phyloP scores from a whole-genome alignment of 768 basidiomycete species.

The Trametes cingulata region DNA sequence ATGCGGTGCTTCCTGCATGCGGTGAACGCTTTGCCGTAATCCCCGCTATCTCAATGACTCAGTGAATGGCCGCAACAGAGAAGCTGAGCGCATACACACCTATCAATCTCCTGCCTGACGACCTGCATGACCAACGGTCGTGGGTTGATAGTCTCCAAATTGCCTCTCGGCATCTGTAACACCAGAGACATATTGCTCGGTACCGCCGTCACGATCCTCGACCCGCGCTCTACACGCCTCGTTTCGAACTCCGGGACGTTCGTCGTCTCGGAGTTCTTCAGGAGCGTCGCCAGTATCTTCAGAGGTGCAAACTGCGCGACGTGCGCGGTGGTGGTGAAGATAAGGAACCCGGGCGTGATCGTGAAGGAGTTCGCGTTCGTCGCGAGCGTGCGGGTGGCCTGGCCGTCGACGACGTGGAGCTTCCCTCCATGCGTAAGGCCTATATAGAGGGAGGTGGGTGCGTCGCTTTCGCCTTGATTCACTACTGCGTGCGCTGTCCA shows the following conservation, averaged over 20 bases:
- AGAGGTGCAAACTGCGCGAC: constrained; percentile 76
- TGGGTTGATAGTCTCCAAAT: constrained; percentile 94
- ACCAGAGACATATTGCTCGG: constrained; percentile 88
- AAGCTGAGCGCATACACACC: constrained; percentile 41
- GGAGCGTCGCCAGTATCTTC: constrained; percentile 26
- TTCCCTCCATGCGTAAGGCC: constrained; percentile 70
- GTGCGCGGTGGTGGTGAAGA: constrained; percentile 84
- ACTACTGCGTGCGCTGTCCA: constrained; percentile 37
- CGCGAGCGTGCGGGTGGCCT: constrained; percentile 41
- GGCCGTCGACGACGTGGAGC: constrained; percentile 49
- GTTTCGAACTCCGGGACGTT: constrained; percentile 52
- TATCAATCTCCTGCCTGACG: constrained; percentile 71
- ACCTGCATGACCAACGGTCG: constrained; percentile 88
- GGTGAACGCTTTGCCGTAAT: constrained; percentile 85
- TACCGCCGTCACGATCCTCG: constrained; percentile 84
- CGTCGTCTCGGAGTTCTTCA: constrained; percentile 8
- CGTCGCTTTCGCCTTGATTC: neutral
- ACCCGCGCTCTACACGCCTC: constrained; percentile 86
- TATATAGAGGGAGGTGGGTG: constrained; percentile 45
- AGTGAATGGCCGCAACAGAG: neutral
- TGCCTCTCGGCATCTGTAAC: constrained; percentile 97
- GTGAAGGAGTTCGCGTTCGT: constrained; percentile 72
- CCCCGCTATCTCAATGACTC: constrained; percentile 45
- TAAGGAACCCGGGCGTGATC: constrained; percentile 70
- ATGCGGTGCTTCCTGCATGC: constrained; percentile 93